These are phyloP conservation scores for Jaltomata sinuosa DNA, from an alignment of 257 asterid genomes.

Conservation along the genomic window DNA sequence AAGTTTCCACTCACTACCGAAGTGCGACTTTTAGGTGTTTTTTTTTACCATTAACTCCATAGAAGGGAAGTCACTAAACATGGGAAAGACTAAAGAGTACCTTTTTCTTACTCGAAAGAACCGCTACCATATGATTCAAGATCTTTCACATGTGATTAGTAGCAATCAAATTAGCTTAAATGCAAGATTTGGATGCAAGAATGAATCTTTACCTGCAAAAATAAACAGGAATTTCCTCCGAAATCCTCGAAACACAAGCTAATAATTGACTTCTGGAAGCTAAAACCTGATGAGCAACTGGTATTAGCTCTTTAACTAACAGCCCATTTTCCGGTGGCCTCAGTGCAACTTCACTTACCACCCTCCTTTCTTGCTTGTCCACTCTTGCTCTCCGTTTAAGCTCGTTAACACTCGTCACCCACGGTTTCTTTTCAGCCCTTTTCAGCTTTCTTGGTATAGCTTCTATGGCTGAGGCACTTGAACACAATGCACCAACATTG, in stretches of 20 bases:
- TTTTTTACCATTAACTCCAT: no score
- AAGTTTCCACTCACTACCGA: no score
- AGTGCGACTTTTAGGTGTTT: no score
- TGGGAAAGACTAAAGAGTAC: no score
- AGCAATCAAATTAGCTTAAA: background rate
- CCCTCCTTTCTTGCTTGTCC: constrained; percentile 31
- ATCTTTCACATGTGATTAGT: background rate
- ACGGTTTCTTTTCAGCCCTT: constrained; percentile 48
- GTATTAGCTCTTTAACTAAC: constrained; percentile 45
- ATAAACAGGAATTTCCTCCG: constrained; percentile 24
- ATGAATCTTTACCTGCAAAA: constrained; percentile 39
- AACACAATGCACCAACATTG: constrained; percentile 8
- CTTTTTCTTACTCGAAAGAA: no score
- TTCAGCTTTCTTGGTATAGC: constrained; percentile 36
- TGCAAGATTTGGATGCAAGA: background rate
- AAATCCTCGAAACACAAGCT: constrained; percentile 40
- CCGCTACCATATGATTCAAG: no score
- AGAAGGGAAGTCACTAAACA: no score
- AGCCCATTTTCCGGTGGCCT: constrained; percentile 66
- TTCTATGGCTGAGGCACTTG: constrained; percentile 10
- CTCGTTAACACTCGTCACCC: constrained; percentile 54
- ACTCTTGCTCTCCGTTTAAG: constrained; percentile 40
- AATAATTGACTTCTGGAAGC: constrained; percentile 34
- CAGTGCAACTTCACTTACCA: constrained; percentile 33
- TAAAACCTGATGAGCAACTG: constrained; percentile 58